A percentile compares a stretch with the other conserved stretches of the same genome.
These are phyloP conservation scores for Kuraishia hungarica DNA, from an alignment of 805 yeast species.

Conservation along the genomic window DNA sequence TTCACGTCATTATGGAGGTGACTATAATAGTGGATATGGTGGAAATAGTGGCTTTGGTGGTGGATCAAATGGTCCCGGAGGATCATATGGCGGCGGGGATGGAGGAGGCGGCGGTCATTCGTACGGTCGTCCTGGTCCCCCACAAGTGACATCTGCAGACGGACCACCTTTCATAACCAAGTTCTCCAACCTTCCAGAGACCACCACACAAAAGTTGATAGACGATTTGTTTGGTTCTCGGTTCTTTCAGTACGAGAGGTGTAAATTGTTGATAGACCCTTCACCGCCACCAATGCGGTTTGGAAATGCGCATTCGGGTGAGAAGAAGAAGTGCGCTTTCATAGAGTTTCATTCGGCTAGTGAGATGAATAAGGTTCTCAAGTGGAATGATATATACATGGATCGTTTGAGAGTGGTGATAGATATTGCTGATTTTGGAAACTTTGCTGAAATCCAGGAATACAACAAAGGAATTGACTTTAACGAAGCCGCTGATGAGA, in stretches of 20 bases:
- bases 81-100: background rate
- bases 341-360: constrained; percentile 44
- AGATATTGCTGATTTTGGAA: constrained; percentile 27
- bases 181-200: constrained; percentile 50
- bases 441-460: constrained; percentile 25
- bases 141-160: constrained; percentile 1
- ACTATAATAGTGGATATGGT: background rate
- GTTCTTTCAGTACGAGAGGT: constrained; percentile 47
- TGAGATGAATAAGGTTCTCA: constrained; percentile 49
- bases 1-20: background rate
- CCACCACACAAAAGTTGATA: constrained; percentile 40
- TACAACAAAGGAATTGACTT: constrained; percentile 18
- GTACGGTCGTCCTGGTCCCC: background rate
- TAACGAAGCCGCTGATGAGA: constrained; percentile 18
- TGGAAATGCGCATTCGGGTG: constrained; percentile 34
- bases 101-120: background rate
- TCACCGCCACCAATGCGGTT: constrained; percentile 17
- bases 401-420: constrained; percentile 26
- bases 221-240: constrained; percentile 57
- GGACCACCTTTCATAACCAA: constrained; percentile 62
- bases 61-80: background rate
- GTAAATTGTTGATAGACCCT: constrained; percentile 41
- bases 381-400: constrained; percentile 47
- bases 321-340: constrained; percentile 51
- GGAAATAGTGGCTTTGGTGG: background rate